Evolutionary conservation across 2,329 filamentous ascomycete species (phyloP).

Genomic region (Nakataea oryzae): DNA sequence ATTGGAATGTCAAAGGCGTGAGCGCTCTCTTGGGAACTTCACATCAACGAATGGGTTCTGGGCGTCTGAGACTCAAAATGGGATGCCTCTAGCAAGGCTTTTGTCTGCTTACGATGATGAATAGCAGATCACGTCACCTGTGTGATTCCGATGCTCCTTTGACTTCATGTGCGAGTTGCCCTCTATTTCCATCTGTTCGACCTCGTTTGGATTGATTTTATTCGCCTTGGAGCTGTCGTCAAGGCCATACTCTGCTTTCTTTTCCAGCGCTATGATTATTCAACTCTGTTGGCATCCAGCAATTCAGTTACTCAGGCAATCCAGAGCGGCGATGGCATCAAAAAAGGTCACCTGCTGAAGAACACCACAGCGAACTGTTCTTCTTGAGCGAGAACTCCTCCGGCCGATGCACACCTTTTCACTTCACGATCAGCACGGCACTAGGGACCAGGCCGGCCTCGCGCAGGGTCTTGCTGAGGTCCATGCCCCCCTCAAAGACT

Average conservation of each 20-base stretch:
- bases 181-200: too few species aligned
- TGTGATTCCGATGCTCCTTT: background rate
- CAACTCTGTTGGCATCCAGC: background rate
- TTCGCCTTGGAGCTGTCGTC: background rate
- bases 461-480: constrained; percentile 85
- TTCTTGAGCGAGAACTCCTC: too few species aligned
- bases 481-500: constrained; percentile 55
- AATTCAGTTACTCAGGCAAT: background rate
- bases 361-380: background rate
- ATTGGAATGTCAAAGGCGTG: background rate
- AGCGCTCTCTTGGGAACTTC: background rate
- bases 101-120: background rate
- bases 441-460: constrained; percentile 86
- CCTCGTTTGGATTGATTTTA: background rate
- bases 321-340: background rate
- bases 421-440: constrained; percentile 51
- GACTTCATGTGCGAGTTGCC: too few species aligned
- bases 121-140: background rate
- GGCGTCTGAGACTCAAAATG: background rate
- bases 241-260: too few species aligned
- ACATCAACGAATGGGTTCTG: background rate
- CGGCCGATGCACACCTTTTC: background rate
- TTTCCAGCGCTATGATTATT: background rate
- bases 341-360: background rate
- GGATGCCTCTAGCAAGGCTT: background rate